phyloP scores from a whole-genome alignment of 306 rosid genomes.

The Cyamopsis tetragonoloba region DNA sequence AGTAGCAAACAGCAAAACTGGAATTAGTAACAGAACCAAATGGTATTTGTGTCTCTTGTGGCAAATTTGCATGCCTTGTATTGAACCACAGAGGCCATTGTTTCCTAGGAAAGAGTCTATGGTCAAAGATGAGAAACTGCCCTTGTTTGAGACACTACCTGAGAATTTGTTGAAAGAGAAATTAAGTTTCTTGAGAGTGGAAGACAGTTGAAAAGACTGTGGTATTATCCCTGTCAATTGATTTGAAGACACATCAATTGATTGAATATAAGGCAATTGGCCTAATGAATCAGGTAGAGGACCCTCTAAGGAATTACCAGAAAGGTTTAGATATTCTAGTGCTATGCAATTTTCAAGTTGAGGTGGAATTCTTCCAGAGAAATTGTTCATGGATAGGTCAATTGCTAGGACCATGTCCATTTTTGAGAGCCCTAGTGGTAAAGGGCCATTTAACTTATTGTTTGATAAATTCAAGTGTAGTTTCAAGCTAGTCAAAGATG shows the following conservation, averaged over 20 bases:
- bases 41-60: slow-evolving; percentile 25
- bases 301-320: slow-evolving; percentile 49
- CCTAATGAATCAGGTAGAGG: slow-evolving; percentile 53
- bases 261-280: slow-evolving; percentile 48
- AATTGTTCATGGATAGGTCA: slow-evolving; percentile 61
- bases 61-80: slow-evolving; percentile 56
- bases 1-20: slow-evolving; percentile 39
- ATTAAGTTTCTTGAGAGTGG: slow-evolving; percentile 50
- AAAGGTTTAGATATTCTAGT: slow-evolving; percentile 54
- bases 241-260: slow-evolving; percentile 61
- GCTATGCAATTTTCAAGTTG: slow-evolving; percentile 72
- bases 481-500: slow-evolving; percentile 68
- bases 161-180: slow-evolving; percentile 61
- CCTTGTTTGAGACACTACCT: slow-evolving; percentile 47
- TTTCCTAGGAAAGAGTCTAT: slow-evolving; percentile 53
- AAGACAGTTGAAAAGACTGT: slow-evolving; percentile 41
- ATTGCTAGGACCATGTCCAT: slow-evolving; percentile 80
- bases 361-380: slow-evolving; percentile 57
- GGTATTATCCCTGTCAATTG: slow-evolving; percentile 49
- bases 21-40: slow-evolving; percentile 31
- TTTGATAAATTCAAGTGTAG: slow-evolving; percentile 61
- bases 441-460: slow-evolving; percentile 46
- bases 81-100: slow-evolving; percentile 49
- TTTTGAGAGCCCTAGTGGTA: slow-evolving; percentile 70
- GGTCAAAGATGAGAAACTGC: slow-evolving; percentile 47